Base-by-base conservation (phyloP, 495 filamentous ascomycete genomes). In the Podospora sp. region DNA sequence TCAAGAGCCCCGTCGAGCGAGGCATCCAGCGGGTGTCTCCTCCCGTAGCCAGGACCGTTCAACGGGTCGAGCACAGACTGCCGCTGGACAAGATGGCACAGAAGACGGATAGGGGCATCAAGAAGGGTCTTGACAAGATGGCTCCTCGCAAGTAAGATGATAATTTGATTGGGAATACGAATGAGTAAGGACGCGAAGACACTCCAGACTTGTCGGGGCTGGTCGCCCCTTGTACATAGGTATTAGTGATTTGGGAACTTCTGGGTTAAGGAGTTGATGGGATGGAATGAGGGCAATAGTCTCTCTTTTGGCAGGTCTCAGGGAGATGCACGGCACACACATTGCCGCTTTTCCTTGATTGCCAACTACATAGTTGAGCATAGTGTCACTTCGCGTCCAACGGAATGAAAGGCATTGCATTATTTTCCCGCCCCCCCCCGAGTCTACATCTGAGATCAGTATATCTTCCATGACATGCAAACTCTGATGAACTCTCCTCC, bases 81-180 rank as follows among this genome's bases (percentile, higher is more conserved):
- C 82, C 77, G 0, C 76, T 83, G 0, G 81, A 84, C 72, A 79
- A 71, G 73, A 73, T 81, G 55, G 81, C 80, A 60, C 75, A 79
- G 75, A 67, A 67, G 63, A 72, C 77, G 60, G 78, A 82, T 61
- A 65, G 66, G 36, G 67, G 75, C 63, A 82, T 83, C 76, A 78
- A 77, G 75, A 74, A 68, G 69, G 74, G 71, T 58, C 71, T 83
- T 33, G 76, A 76, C 53, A 63, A 63, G 62, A 67, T 81, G 64
- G 25, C 40, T 2, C 40, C 40, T 12, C 40, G 40, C 40, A 46
- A 46, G 40, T 46, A 46, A 46, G 9, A 14, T 14, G 40, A 11
- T 11, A 2, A 18, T 2, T n/a, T 2, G 40, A 18, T 2, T 14
- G 40, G 14, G 14, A 2, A 46, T 14, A 8, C 20, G 18, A 53